Evolutionary conservation across 768 basidiomycete species (phyloP), one percentile per base, ranked within the genome.

Genomic region (Baorangia bicolor): DNA sequence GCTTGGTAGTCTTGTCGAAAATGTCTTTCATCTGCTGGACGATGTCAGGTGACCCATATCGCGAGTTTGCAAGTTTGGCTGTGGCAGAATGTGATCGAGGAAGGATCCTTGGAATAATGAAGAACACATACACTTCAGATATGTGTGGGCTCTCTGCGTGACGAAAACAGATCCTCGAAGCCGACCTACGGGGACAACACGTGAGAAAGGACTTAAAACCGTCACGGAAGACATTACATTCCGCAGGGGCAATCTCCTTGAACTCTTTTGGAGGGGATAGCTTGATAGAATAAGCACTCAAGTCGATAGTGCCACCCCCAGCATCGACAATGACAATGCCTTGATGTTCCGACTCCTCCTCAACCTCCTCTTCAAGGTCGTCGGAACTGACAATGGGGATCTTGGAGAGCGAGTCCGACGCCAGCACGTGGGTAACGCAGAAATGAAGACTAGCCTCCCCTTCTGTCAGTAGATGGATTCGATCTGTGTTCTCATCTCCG

Each of bases 391-490:
- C 33, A 23, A 51, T 46, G 4, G 59, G 46, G 5, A 54, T 2
- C 11, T 45, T 40, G 13, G 53, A 56, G 7, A 73, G 49, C 14
- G 49, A 51, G 8, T 77, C 70, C 6, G 67, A 70, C 0, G 73
- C 68, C 18, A 81, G 60, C 0, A 78, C 74, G 47, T 73, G 75
- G 34, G 72, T 67, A 21, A 84, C 70, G 39, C 82, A 83, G 49
- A 58, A 68, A 31, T 70, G 59, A 28, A 68, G 53, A 20, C 63
- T 69, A 4, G 68, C 67, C 44, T 68, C 67, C 12, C 63, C 67
- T 27, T 68, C 67, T 2, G 66, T 68, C 28, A 70, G 38, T 14
- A 70, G 50, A 47, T 67, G 65, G 8, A 71, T 64, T 9, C 64
- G 64, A 7, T 38, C 18, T 20, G 58, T 42, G 12, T 55, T 49